A percentile compares a stretch with the other conserved stretches of the same genome.
Conservation (phyloP, 768 basidiomycete genomes). For the Vararia minispora region DNA sequence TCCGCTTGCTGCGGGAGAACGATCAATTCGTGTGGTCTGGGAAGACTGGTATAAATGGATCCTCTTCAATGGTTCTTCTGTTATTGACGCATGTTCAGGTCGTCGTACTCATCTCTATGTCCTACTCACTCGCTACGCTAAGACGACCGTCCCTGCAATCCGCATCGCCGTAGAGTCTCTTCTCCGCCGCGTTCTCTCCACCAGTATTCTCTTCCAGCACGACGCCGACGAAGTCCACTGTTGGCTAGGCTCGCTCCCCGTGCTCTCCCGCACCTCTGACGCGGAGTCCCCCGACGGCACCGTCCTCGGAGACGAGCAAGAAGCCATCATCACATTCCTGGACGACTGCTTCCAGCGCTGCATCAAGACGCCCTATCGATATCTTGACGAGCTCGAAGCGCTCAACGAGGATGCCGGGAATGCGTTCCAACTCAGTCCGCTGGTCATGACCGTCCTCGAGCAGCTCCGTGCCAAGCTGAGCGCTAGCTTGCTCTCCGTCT, state of each 20-base stretch:
- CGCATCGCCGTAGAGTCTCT: conserved; percentile 41
- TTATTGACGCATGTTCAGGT: not conserved
- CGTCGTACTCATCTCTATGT: conserved; percentile 58
- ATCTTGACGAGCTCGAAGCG: conserved; percentile 59
- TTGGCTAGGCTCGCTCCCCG: conserved; percentile 65
- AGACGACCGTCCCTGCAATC: conserved; percentile 38
- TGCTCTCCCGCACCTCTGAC: conserved; percentile 23
- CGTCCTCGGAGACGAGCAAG: conserved; percentile 42
- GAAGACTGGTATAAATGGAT: conserved; percentile 43
- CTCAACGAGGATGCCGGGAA: conserved; percentile 16
- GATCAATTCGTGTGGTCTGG: conserved; percentile 73
- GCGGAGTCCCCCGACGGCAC: conserved; percentile 41
- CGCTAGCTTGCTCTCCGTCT: conserved; percentile 41
- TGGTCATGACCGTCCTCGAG: conserved; percentile 73
- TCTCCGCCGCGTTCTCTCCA: conserved; percentile 51
- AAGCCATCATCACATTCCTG: conserved; percentile 52
- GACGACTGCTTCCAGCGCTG: conserved; percentile 83
- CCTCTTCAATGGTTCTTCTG: not conserved
- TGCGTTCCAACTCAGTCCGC: conserved; percentile 43
- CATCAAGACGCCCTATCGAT: conserved; percentile 73
- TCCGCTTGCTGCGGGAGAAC: conserved; percentile 62
- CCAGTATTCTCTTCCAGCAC: conserved; percentile 74
- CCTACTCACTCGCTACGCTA: conserved; percentile 54
- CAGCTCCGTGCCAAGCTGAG: conserved; percentile 60
- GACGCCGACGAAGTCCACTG: conserved; percentile 56